Base-by-base conservation (phyloP, 495 filamentous ascomycete genomes). In the Penicillium psychrofluorescens region DNA sequence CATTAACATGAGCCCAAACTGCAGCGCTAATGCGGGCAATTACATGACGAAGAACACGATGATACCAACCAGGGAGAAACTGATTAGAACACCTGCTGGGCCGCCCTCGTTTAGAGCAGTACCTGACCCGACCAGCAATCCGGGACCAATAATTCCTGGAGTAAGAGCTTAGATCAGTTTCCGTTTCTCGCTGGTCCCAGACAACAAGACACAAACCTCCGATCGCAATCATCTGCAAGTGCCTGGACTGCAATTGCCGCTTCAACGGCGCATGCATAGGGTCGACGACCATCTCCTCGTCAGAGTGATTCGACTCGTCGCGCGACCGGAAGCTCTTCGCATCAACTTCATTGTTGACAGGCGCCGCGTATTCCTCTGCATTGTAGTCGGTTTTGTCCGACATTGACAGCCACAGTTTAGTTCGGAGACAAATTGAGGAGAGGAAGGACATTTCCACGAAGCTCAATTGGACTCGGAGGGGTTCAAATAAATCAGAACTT, bases 171-270 rank as follows among this genome's bases (percentile, higher is more conserved):
- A 34, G 40, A 8, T 32, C 22, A 29, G 4, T 6, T 11, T 11
- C 11, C 1, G 64, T 8, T 76, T 54, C 48, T 22, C 22, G 22
- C 4, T 22, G 22, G n/a, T 34, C 7, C 16, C 14, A 16, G 14
- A 39, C n/a, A 31, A 29, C 12, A 14, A 27, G 4, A 28, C 11
- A 43, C 50, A 29, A 11, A 61, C 57, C 61, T 38, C 81, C 82
- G 28, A 85, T 74, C 2, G 81, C 83, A 66, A 87, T 86, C 80
- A 86, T 85, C 54, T 76, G 75, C 16, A 85, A 51, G 63, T 87
- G 83, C 15, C 81, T 67, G 7, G 74, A 78, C 56, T 84, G 80
- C 30, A 86, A 63, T 38, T 78, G 76, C 13, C 81, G 68, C 46
- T 68, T 60, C 41, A 66, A 48, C 36, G 64, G 64, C 38, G 55